These are phyloP conservation scores for Lactifluus piperatus DNA, from an alignment of 768 basidiomycete genomes.

Conservation along the genomic window DNA sequence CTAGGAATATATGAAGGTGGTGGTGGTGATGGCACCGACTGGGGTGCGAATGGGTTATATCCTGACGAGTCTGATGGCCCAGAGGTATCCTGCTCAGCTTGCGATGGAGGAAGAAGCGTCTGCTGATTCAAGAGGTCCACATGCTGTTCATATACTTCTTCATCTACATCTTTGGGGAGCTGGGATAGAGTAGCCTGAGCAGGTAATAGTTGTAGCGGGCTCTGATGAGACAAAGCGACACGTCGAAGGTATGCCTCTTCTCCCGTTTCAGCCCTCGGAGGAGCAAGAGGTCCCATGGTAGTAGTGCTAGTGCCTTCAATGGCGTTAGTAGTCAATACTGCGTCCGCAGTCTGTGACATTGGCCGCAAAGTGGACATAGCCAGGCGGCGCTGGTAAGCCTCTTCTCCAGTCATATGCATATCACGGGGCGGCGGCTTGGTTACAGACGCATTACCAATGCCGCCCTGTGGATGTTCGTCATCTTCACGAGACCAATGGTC, in stretches of 20 bases:
- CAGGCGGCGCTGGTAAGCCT: slow-evolving; percentile 66
- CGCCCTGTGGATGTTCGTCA: slow-evolving; percentile 36
- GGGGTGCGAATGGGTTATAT: slow-evolving; percentile 64
- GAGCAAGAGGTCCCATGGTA: not conserved
- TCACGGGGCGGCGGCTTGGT: slow-evolving; percentile 31
- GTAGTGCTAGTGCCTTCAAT: not conserved
- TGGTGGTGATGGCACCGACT: slow-evolving; percentile 44
- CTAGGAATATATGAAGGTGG: slow-evolving; percentile 46
- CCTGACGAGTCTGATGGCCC: slow-evolving; percentile 45
- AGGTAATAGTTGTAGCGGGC: not conserved
- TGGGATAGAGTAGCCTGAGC: slow-evolving; percentile 5
- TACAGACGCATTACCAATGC: slow-evolving; percentile 21
- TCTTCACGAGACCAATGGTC: slow-evolving; percentile 45
- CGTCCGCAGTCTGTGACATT: not conserved
- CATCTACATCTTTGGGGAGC: slow-evolving; percentile 22
- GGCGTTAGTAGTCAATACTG: not conserved
- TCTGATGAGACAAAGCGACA: not conserved
- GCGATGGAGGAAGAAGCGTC: slow-evolving; percentile 25
- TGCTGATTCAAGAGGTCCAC: slow-evolving; percentile 22
- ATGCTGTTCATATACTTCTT: slow-evolving; percentile 25
- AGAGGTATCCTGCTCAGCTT: not conserved
- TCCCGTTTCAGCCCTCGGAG: slow-evolving; percentile 1
- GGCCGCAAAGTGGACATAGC: slow-evolving; percentile 44
- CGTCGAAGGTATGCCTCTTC: slow-evolving; percentile 16
- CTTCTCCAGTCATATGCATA: slow-evolving; percentile 57